phyloP scores from a whole-genome alignment of 2,329 filamentous ascomycete species.

The Aspergillus pseudotamarii region DNA sequence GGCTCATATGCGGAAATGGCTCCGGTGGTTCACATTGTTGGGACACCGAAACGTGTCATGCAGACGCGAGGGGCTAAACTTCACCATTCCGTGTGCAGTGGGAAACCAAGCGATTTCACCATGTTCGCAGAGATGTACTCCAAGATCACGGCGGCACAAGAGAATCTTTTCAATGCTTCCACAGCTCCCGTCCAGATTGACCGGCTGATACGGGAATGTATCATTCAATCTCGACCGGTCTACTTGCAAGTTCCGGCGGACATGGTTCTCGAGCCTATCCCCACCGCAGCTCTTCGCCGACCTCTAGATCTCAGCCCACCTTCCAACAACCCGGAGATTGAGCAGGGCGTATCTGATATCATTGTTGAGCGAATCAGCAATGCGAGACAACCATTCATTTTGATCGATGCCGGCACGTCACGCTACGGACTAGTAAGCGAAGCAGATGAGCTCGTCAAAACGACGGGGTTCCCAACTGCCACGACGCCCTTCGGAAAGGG shows the following conservation, averaged over 20 bases:
- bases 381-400: slow-evolving; percentile 52
- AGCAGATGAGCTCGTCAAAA: slow-evolving; percentile 46
- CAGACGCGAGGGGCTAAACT: slow-evolving; percentile 50
- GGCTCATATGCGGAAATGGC: slow-evolving; percentile 74
- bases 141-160: slow-evolving; percentile 16
- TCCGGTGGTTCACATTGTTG: slow-evolving; percentile 67
- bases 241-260: slow-evolving; percentile 61
- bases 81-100: slow-evolving; percentile 65
- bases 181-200: not conserved
- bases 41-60: slow-evolving; percentile 49
- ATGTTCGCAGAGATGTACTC: slow-evolving; percentile 18
- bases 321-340: slow-evolving; percentile 27
- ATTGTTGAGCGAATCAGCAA: slow-evolving; percentile 48
- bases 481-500: slow-evolving; percentile 54
- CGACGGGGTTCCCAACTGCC: slow-evolving; percentile 52
- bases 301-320: slow-evolving; percentile 14
- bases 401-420: slow-evolving; percentile 55
- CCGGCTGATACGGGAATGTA: not conserved
- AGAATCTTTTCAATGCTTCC: slow-evolving; percentile 27
- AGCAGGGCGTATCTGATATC: not conserved
- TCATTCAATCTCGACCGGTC: slow-evolving; percentile 45
- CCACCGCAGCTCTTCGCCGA: slow-evolving; percentile 9
- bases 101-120: slow-evolving; percentile 11
- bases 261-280: slow-evolving; percentile 43
- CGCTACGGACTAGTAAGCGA: slow-evolving; percentile 43